Base-by-base conservation (phyloP, 75 land plant genomes). In the Picea glauca region DNA sequence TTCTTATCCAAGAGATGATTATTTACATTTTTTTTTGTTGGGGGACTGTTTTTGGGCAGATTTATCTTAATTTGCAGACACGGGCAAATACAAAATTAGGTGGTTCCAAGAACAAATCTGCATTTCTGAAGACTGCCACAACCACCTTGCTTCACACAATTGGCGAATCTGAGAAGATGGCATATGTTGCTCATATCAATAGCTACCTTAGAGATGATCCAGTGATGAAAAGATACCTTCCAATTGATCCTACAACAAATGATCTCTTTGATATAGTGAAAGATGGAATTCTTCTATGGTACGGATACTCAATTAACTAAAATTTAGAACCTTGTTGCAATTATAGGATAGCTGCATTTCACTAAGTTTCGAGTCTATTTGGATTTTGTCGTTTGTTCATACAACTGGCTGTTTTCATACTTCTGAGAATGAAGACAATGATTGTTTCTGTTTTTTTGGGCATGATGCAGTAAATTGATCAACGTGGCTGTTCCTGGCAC, bases 401-500 rank as follows among this genome's bases (percentile, higher is more conserved):
- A 54, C n/a, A 3, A 54, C 6, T 30, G 18, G 58, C 32, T 58
- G 32, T 26, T 8, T 18, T 23, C 32, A 54, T 15, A 14, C 15
- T 58, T 32, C 21, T 30, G 13, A 30, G 77, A 30, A 38, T 68
- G 80, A 26, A 8, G 21, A 31, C n/a, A 46, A 5, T 68, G 23
- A 20, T 32, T 54, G 15, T 78, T 20, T n/a, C 4, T 40, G n/a
- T 65, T 23, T 30, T 78, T 67, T 30, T 77, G 73, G 59, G 20
- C 33, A 59, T 20, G 50, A 60, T 80, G 83, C 81, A 87, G 88
- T 70, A 87, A 87, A 73, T 77, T 88, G 83, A 86, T 88, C 26
- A 88, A 88, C 70, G 74, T 88, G 64, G 90, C 90, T 31, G 90
- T 86, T 58, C 78, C 90, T 38, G 90, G 90, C 13, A 88, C 88